Conservation (phyloP, 208 protist genomes). For the Trichomonas gallinae region DNA sequence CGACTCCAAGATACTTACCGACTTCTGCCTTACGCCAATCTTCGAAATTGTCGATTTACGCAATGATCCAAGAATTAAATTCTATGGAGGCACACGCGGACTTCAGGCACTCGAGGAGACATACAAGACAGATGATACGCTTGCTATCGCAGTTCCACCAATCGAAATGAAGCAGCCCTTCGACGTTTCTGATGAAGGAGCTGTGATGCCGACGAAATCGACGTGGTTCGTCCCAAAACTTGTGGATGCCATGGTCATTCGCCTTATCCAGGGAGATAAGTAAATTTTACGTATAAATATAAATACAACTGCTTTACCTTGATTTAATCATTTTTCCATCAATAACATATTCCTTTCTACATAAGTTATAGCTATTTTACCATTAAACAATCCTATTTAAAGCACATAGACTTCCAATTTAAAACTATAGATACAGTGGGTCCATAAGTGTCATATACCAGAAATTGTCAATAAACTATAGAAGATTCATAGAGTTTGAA, state of each 20-base stretch:
- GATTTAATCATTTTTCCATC: too few species aligned
- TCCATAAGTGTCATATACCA: too few species aligned
- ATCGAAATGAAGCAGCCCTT: neutral
- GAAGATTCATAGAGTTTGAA: too few species aligned
- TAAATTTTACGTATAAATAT: neutral
- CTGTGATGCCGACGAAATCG: conserved; percentile 9
- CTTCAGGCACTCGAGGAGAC: neutral
- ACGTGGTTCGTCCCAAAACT: conserved; percentile 24
- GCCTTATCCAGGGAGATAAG: neutral
- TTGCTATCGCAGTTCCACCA: neutral
- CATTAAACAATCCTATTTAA: too few species aligned
- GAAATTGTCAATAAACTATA: too few species aligned
- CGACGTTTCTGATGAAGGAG: neutral
- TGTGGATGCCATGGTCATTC: neutral
- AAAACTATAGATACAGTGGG: too few species aligned
- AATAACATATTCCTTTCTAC: too few species aligned
- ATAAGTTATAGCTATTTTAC: too few species aligned
- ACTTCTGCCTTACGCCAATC: conserved; percentile 11
- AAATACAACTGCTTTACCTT: too few species aligned
- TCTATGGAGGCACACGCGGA: neutral
- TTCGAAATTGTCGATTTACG: neutral
- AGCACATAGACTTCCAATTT: too few species aligned
- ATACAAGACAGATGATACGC: neutral
- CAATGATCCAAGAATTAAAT: neutral
- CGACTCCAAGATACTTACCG: conserved; percentile 6